Evolutionary conservation across 441 rosid genomes (phyloP), one percentile per base, ranked within the genome.

Genomic region (Adansonia rubrostipa): DNA sequence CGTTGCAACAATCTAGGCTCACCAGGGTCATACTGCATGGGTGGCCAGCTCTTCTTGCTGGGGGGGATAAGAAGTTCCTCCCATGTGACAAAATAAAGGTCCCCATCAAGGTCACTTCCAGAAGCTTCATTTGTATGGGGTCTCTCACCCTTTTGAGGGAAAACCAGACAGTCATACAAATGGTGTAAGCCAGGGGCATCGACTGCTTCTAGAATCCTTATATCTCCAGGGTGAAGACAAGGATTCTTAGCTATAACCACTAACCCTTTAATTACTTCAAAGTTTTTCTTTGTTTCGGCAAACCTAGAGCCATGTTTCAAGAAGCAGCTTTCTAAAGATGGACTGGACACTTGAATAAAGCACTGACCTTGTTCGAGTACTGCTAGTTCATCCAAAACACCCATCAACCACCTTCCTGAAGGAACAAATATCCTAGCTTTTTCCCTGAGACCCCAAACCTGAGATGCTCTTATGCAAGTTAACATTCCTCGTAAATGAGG

Each of bases 41-140:
- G 95, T 5, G 76, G 50, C 86, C 85, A 89, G 80, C 99, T 95
- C 87, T 56, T 81, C 85, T 82, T 90, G 76, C 92, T 84, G 0
- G 97, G 97, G 71, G 97, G 98, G 81, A 95, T 88, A 42, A 95
- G 96, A 79, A 86, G 82, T 82, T 85, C 91, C 85, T 93, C 97
- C 99, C 99, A 95, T 3, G 99, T 85, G 67, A 93, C 98, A 45
- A 92, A 93, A 79, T 93, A 95, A 28, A 92, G 84, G 79, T 95
- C 99, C 53, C 99, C 99, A 66, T 95, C 98, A 48, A 95, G 96
- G 81, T 95, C 99, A 90, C 98, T 93, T 62, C 98, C 98, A 60
- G 99, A 95, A 81, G 99, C 99, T 87, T 95, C 99, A 74, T 95
- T 82, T 60, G 99, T 48, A 67, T 95, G 99, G 3, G 98, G 98